phyloP scores from a whole-genome alignment of 2,329 filamentous ascomycete genomes.

The Aspergillus neotritici region DNA sequence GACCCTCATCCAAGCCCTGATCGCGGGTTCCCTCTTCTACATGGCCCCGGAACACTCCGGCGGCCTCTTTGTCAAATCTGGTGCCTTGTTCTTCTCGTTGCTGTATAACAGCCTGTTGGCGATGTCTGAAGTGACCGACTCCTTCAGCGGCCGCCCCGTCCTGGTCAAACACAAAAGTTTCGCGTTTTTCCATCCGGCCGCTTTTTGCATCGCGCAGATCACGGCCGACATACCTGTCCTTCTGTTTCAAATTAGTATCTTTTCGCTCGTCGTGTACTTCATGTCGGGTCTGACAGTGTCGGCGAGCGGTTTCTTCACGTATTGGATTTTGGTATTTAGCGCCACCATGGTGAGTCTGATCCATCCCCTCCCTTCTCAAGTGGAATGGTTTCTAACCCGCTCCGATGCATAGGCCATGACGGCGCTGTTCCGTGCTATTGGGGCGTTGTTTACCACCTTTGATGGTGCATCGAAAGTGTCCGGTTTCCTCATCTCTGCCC shows the following conservation, averaged over 20 bases:
- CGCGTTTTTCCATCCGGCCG: slow-evolving; percentile 52
- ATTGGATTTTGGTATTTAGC: slow-evolving; percentile 50
- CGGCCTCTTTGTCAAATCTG: slow-evolving; percentile 60
- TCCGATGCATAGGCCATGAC: slow-evolving; percentile 46
- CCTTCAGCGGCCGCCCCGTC: slow-evolving; percentile 56
- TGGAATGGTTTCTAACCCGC: slow-evolving; percentile 9
- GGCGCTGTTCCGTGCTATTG: slow-evolving; percentile 53
- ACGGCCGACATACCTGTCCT: slow-evolving; percentile 51
- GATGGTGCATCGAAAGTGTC: slow-evolving; percentile 54
- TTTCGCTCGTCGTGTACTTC: slow-evolving; percentile 58
- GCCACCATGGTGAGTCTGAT: slow-evolving; percentile 45
- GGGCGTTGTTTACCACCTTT: slow-evolving; percentile 52
- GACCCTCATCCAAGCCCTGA: slow-evolving; percentile 55
- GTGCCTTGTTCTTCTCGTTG: slow-evolving; percentile 59
- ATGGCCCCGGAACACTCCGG: slow-evolving; percentile 52
- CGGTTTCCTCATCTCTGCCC: slow-evolving; percentile 33
- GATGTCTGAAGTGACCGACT: slow-evolving; percentile 62
- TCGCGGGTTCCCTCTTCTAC: slow-evolving; percentile 64
- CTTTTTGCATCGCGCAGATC: slow-evolving; percentile 40
- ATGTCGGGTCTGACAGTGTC: slow-evolving; percentile 53
- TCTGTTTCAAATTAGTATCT: slow-evolving; percentile 55
- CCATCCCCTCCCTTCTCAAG: too few species aligned
- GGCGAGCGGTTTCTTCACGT: slow-evolving; percentile 57
- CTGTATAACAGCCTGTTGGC: slow-evolving; percentile 58
- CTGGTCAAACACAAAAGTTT: slow-evolving; percentile 56